A percentile compares a stretch with the other conserved stretches of the same genome.
Evolutionary conservation across 352 stramenopile genomes (phyloP).

Genomic region (Globisporangium uncinulatum): DNA sequence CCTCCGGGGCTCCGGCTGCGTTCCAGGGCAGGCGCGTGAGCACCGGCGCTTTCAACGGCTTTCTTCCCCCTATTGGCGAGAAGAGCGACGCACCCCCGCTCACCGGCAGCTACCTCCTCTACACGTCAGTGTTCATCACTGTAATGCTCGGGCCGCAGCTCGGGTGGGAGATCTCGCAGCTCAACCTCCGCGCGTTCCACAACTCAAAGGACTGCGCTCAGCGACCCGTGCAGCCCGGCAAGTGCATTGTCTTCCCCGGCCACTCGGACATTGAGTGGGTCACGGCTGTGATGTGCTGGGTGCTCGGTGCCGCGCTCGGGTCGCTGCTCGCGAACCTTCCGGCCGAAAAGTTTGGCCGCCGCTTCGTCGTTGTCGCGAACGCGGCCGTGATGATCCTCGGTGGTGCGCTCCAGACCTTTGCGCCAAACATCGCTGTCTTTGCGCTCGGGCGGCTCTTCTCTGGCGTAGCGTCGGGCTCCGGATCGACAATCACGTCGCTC

Average conservation of each 20-base stretch:
- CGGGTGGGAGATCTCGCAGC: slow-evolving; percentile 37
- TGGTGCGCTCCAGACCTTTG: slow-evolving; percentile 25
- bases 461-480: slow-evolving; percentile 28
- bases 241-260: slow-evolving; percentile 33
- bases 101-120: slow-evolving; percentile 23
- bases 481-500: slow-evolving; percentile 27
- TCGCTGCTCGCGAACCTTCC: slow-evolving; percentile 25
- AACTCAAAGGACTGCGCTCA: slow-evolving; percentile 25
- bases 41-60: not conserved
- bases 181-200: slow-evolving; percentile 37
- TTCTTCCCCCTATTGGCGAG: slow-evolving; percentile 6
- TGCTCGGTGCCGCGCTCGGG: slow-evolving; percentile 28
- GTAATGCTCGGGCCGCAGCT: slow-evolving; percentile 31
- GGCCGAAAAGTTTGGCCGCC: slow-evolving; percentile 29
- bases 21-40: slow-evolving; percentile 8
- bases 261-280: slow-evolving; percentile 34
- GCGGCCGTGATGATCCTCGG: slow-evolving; percentile 33
- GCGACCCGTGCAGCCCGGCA: slow-evolving; percentile 16
- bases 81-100: slow-evolving; percentile 5
- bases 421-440: slow-evolving; percentile 32
- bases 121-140: slow-evolving; percentile 29
- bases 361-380: slow-evolving; percentile 24
- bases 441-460: slow-evolving; percentile 32
- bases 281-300: slow-evolving; percentile 30
- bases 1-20: not conserved